Conservation (phyloP, 2,329 filamentous ascomycete genomes). For the Apiospora aurea region DNA sequence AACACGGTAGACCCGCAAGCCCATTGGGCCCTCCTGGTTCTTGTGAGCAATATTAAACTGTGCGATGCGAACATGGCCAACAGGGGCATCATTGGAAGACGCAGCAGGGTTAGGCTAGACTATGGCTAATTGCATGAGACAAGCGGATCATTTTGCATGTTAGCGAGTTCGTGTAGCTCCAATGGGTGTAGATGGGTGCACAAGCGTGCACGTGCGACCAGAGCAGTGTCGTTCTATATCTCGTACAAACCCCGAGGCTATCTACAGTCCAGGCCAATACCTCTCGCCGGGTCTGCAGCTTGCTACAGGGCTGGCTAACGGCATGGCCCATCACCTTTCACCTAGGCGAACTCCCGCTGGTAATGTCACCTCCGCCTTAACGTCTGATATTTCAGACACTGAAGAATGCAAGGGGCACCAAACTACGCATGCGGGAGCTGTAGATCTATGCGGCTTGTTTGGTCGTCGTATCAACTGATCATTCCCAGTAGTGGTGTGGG, state of each 20-base stretch:
- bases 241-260: neutral
- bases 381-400: neutral
- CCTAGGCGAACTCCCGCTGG: neutral
- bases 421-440: neutral
- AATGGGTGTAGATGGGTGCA: constrained; percentile 31
- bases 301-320: constrained; percentile 10
- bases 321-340: neutral
- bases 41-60: neutral
- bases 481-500: neutral
- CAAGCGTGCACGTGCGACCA: constrained; percentile 33
- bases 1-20: neutral
- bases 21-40: neutral
- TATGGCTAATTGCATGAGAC: constrained; percentile 37
- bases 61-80: neutral
- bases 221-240: constrained; percentile 34
- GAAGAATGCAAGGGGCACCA: neutral
- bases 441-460: neutral
- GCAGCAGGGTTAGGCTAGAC: constrained; percentile 19
- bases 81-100: neutral
- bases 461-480: neutral
- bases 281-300: neutral
- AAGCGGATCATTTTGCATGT: constrained; percentile 41
- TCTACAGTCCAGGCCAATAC: neutral
- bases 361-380: constrained; percentile 7
- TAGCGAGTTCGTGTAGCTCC: constrained; percentile 39